Evolutionary conservation across 257 asterid species (phyloP), one percentile per base, ranked within the genome.

Genomic region (Solanum ahanhuiri): DNA sequence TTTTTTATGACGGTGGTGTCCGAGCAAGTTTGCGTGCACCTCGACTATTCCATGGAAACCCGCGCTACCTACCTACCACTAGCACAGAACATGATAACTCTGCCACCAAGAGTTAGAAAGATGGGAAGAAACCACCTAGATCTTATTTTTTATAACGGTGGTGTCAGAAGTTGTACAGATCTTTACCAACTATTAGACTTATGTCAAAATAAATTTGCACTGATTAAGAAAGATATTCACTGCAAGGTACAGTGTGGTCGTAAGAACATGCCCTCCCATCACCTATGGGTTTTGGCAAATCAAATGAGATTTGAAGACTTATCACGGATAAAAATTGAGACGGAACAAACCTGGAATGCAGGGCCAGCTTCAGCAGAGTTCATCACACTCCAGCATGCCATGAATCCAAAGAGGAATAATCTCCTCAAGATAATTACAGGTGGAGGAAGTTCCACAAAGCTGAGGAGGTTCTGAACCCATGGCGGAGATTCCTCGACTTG

Each of bases 341-440:
- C 22, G 35, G 75, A 66, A 43, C 90, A 73, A 85, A 96, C 99
- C 99, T 96, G 99, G 91, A 96, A 96, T 83, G 99, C 98, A 79
- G 99, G 99, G 71, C 99, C 99, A 85, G 98, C 96, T 89, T 96
- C 98, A 86, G 98, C 96, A 77, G 98, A 94, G 89, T 95, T 97
- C 96, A 97, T 87, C 85, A 97, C 94, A 76, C 99, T 97, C 99
- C 99, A 97, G 93, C 95, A 88, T 1, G 98, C 99, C 98, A 97
- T 97, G 88, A 95, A 97, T 87, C 92, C 88, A 87, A 97, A 97
- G 81, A 97, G 91, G 95, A 97, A 97, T 83, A 94, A 87, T 87
- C 99, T 93, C 92, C 99, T 95, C 79, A 97, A 69, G 79, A 97
- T 94, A 87, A 97, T 97, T 63, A 92, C 95, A 4, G 94, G 86